Percentiles rank a stretch among this genome's conserved stretches.
These are phyloP conservation scores for Globisporangium cystogenes DNA, from an alignment of 352 stramenopile genomes.

Conservation along the genomic window DNA sequence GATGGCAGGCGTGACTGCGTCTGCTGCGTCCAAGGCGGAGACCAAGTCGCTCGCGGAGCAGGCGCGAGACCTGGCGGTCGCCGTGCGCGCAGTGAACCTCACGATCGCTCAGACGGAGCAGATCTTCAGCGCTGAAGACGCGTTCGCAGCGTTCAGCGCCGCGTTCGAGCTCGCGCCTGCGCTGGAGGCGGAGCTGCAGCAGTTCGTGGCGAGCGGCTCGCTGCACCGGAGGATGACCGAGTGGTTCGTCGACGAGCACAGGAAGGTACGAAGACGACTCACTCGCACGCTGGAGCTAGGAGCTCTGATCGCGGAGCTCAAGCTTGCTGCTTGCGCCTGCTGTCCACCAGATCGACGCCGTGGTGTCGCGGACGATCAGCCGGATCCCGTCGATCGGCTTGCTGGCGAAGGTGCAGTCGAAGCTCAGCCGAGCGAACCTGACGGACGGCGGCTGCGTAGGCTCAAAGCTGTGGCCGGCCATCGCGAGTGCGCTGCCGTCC, in stretches of 20 bases:
- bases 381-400: conserved; percentile 50
- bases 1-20: conserved; percentile 16
- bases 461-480: conserved; percentile 29
- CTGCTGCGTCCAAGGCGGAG: conserved; percentile 8
- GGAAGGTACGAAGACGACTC: conserved; percentile 24
- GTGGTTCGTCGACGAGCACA: conserved; percentile 32
- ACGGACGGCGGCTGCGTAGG: conserved; percentile 24
- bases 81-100: conserved; percentile 52
- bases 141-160: conserved; percentile 17
- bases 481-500: conserved; percentile 1
- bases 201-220: conserved; percentile 27
- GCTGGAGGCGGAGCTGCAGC: conserved; percentile 22
- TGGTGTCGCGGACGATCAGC: conserved; percentile 39
- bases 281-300: no score
- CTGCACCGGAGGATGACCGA: conserved; percentile 20
- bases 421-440: conserved; percentile 37
- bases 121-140: conserved; percentile 35
- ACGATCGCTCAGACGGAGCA: conserved; percentile 49
- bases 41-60: conserved; percentile 11
- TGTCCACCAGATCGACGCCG: conserved; percentile 26
- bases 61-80: conserved; percentile 36
- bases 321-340: neutral
- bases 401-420: conserved; percentile 54
- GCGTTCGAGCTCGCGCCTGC: conserved; percentile 17
- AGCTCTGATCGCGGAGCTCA: neutral